Evolutionary conservation across 768 basidiomycete species (phyloP).

Genomic region (Terana coerulea): DNA sequence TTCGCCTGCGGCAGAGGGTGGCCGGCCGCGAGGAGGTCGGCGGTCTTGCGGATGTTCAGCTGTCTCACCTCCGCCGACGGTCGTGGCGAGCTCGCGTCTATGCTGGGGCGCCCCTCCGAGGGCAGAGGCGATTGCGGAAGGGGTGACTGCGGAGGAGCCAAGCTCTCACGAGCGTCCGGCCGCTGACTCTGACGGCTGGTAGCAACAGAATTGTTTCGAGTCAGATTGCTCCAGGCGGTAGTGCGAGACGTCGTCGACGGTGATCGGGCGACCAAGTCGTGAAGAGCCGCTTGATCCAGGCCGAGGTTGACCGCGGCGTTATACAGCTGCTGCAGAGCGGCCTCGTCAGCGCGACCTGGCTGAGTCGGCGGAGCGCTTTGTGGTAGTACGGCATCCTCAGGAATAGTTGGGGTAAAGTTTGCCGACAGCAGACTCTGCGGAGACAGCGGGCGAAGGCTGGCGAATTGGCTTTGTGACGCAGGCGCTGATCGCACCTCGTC

Average conservation of each 20-base stretch:
- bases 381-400: conserved; percentile 11
- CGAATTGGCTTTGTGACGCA: conserved; percentile 19
- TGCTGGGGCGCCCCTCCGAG: conserved; percentile 23
- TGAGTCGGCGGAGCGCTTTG: conserved; percentile 14
- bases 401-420: conserved; percentile 12
- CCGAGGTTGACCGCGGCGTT: conserved; percentile 74
- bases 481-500: conserved; percentile 23
- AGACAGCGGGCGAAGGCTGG: conserved; percentile 16
- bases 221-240: conserved; percentile 41
- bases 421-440: conserved; percentile 11
- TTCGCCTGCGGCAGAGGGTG: conserved; percentile 10
- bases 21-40: conserved; percentile 8
- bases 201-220: conserved; percentile 40
- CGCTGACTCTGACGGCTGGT: conserved; percentile 25
- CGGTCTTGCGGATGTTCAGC: conserved; percentile 14
- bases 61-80: conserved; percentile 20
- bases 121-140: conserved; percentile 16
- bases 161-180: conserved; percentile 14
- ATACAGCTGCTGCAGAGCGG: conserved; percentile 68
- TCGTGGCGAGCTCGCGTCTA: conserved; percentile 32
- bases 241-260: conserved; percentile 58
- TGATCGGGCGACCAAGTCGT: conserved; percentile 68
- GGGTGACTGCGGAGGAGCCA: too few species aligned
- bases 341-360: conserved; percentile 32
- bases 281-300: conserved; percentile 67